phyloP scores from a whole-genome alignment of 2,329 filamentous ascomycete genomes.

The Curvularia lunata region DNA sequence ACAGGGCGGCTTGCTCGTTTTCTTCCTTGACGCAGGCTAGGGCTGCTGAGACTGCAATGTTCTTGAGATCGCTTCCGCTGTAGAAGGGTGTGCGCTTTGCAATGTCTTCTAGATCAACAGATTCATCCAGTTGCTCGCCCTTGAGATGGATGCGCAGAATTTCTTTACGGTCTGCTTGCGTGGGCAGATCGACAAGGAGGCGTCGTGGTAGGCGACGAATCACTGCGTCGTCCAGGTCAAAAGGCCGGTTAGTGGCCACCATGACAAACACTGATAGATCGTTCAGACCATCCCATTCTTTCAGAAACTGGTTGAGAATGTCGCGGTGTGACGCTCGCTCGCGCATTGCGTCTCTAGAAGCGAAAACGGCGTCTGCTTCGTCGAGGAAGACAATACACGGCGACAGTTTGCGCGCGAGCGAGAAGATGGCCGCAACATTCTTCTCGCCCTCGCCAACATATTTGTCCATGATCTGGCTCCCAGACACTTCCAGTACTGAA shows the following conservation, averaged over 20 bases:
- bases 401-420: slow-evolving; percentile 84
- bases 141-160: slow-evolving; percentile 76
- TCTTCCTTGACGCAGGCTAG: slow-evolving; percentile 81
- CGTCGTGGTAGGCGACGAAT: slow-evolving; percentile 76
- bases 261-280: slow-evolving; percentile 89
- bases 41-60: slow-evolving; percentile 78
- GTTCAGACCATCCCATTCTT: slow-evolving; percentile 95
- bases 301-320: slow-evolving; percentile 94
- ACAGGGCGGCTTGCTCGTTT: slow-evolving; percentile 52
- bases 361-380: slow-evolving; percentile 92
- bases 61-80: slow-evolving; percentile 84
- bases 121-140: slow-evolving; percentile 67
- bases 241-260: slow-evolving; percentile 95
- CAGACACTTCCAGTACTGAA: slow-evolving; percentile 80
- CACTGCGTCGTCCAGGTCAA: slow-evolving; percentile 90
- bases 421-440: slow-evolving; percentile 89
- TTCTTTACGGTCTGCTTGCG: slow-evolving; percentile 67
- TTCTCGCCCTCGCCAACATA: slow-evolving; percentile 97
- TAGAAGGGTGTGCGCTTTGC: slow-evolving; percentile 75
- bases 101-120: slow-evolving; percentile 67
- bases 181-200: slow-evolving; percentile 75
- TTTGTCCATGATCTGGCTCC: slow-evolving; percentile 92
- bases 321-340: slow-evolving; percentile 79
- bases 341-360: slow-evolving; percentile 70
- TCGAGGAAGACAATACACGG: slow-evolving; percentile 97